Evolutionary conservation across 768 basidiomycete genomes (phyloP), one percentile per base, ranked within the genome.

Genomic region (Pulveroboletus sp.): DNA sequence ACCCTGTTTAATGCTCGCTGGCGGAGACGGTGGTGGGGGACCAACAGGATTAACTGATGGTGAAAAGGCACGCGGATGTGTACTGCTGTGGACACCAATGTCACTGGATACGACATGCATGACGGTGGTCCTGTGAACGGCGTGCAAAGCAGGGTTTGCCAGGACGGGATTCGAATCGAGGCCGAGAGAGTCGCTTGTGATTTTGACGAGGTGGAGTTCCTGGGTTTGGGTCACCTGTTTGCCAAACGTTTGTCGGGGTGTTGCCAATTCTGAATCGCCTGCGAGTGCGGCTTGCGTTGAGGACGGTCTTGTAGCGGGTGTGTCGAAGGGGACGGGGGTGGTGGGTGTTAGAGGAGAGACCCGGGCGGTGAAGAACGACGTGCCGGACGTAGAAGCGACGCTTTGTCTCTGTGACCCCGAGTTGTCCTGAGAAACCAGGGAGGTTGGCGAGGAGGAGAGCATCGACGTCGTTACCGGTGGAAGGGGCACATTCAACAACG

Each of bases 1-100:
- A 24, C 31, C 46, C 8, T 58, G 59, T 43, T 55, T 63, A 28
- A 68, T 66, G 57, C 76, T 77, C 18, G 75, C 74, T 9, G 75
- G 76, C 1, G 75, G 75, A 0, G 76, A 82, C 9, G 82, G 80
- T 2, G 80, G 81, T 0, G 80, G 80, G 8, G 81, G 82, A n/a
- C 82, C 81, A 6, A 68, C 40, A 27, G 56, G 53, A 17, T 54
- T 33, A 14, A 33, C 13, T 5, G 41, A 11, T 11, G 53, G 15
- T 1, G 11, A 11, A 30, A 37, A 41, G 8, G 17, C 6, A 17
- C 18, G 46, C 5, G 37, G 6, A 3, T 3, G 37, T 8, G 40
- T 39, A 36, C 59, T 58, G 21, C 39, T 33, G 42, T 44, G 55
- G 10, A 60, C 39, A 36, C 28, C 42, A 26, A 58, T 48, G 49